These are phyloP conservation scores for Elsinoe fawcettii DNA, from an alignment of 2,329 filamentous ascomycete species.

Conservation along the genomic window DNA sequence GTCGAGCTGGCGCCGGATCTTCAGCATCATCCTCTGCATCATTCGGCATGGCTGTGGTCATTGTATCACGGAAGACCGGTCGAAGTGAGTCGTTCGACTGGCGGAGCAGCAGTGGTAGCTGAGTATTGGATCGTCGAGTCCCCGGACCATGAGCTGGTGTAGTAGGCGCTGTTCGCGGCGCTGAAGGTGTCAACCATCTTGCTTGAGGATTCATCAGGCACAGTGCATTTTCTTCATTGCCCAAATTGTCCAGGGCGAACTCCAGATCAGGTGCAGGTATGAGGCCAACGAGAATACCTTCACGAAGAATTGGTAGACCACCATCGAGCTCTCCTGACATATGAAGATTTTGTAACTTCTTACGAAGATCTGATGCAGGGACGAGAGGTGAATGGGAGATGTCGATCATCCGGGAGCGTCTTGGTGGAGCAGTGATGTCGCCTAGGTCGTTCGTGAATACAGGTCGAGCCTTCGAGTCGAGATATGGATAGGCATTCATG, in stretches of 20 bases:
- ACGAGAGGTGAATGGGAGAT: constrained; percentile 77
- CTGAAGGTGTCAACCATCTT: constrained; percentile 30
- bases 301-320: constrained; percentile 74
- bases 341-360: constrained; percentile 75
- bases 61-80: constrained; percentile 3
- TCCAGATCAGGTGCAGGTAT: constrained; percentile 93
- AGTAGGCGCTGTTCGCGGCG: constrained; percentile 14
- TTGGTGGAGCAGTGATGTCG: constrained; percentile 72
- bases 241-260: constrained; percentile 76
- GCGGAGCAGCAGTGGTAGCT: constrained; percentile 3
- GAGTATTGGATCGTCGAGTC: constrained; percentile 30
- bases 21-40: not conserved
- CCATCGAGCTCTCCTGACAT: constrained; percentile 84
- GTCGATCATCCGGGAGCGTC: constrained; percentile 75
- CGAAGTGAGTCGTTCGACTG: constrained; percentile 9
- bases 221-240: constrained; percentile 60
- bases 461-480: constrained; percentile 93
- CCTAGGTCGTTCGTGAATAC: constrained; percentile 81
- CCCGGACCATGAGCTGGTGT: constrained; percentile 49
- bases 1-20: not conserved
- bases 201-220: constrained; percentile 73
- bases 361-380: constrained; percentile 64
- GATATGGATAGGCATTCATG: constrained; percentile 94
- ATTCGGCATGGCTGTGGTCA: not conserved
- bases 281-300: constrained; percentile 74